Conservation (phyloP, 225 moss, liverwort and hornwort species). For the Straminergon stramineum region DNA sequence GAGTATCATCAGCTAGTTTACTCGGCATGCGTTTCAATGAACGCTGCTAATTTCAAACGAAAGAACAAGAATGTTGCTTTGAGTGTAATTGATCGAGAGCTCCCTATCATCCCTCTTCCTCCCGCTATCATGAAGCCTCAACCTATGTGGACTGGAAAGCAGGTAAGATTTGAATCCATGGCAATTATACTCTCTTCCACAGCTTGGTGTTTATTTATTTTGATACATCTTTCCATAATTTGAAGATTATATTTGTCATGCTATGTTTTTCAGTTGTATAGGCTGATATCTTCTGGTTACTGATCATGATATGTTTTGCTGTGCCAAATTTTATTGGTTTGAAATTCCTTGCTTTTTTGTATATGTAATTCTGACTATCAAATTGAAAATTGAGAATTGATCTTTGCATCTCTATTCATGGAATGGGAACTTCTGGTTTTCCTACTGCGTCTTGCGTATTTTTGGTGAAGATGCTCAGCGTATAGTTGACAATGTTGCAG, state of each 20-base stretch:
- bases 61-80: constrained; percentile 55
- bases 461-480: background rate
- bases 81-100: constrained; percentile 62
- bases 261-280: background rate
- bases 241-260: background rate
- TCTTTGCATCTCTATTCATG: background rate
- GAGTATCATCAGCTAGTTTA: constrained; percentile 96
- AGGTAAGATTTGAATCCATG: constrained; percentile 30
- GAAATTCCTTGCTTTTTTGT: background rate
- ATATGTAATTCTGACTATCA: background rate
- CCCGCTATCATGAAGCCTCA: constrained; percentile 76
- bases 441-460: background rate
- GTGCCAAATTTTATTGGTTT: background rate
- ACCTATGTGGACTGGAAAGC: constrained; percentile 92
- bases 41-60: constrained; percentile 38
- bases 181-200: background rate
- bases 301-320: background rate
- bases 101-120: constrained; percentile 52
- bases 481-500: constrained; percentile 27
- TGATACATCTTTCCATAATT: background rate
- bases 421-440: background rate
- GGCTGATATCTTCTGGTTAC: background rate
- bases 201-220: background rate
- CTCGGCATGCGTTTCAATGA: constrained; percentile 73
- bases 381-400: background rate